Base-by-base conservation (phyloP, 768 basidiomycete genomes). In the Lenzites betulinus region DNA sequence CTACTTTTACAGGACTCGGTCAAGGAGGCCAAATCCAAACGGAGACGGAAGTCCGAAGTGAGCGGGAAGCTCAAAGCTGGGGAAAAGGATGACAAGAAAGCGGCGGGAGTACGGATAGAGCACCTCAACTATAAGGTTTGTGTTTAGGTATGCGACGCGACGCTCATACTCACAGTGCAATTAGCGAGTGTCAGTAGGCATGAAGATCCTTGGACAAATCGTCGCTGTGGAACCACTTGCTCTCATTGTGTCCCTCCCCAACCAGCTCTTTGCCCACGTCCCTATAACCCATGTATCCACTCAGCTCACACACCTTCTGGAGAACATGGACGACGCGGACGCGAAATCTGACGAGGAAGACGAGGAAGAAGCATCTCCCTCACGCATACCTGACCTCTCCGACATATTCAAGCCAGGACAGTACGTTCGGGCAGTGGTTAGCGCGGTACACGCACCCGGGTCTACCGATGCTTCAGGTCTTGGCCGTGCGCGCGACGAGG, bases 251-350 rank as follows among this genome's bases (percentile, higher is more conserved):
- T 98, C 96, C 18, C 81, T 99, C n/a, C 96, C 97, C 18, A 92
- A 95, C 67, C 95, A 98, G 75, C 85, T 99, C 39, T 83, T 92
- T 65, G 97, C 85, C 9, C 94, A 99, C 74, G 81, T 98, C 35
- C 95, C 96, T 23, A 93, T 99, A 64, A 98, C 95, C 41, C 88
- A 95, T 73, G 83, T 98, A 59, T 92, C 94, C 15, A 75, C 83
- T 33, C 88, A 91, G 68, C 80, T 94, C 59, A 98, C 94, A 8
- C 66, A 74, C 28, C 77, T 82, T 20, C 79, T 98, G 28, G 90
- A 92, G 69, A 78, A 80, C 33, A 80, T 82, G 64, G 85, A 81
- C 51, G 78, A 76, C 41, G 81, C 77, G 3, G 79, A 81, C 33
- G 78, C 76, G 20, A 70, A 73, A 5, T 79, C 75, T 12, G 74